A percentile compares a stretch with the other conserved stretches of the same genome.
These are phyloP conservation scores for Microsporum ferrugineum DNA, from an alignment of 2,329 filamentous ascomycete genomes.

Conservation along the genomic window DNA sequence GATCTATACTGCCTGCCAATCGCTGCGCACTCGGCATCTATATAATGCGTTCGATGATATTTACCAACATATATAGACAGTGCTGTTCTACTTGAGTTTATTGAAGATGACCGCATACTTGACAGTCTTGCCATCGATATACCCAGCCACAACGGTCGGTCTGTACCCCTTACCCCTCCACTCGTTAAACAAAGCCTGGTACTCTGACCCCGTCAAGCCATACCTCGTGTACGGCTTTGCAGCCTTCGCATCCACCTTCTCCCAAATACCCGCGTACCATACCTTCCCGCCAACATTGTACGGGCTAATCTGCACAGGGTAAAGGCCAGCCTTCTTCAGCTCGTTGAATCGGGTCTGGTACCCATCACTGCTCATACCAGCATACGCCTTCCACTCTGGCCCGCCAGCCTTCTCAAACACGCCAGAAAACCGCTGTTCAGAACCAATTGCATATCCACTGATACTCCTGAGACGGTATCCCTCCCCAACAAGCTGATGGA, in stretches of 20 bases:
- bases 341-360: slow-evolving; percentile 8
- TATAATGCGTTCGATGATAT: no score
- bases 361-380: slow-evolving; percentile 2
- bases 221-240: background rate
- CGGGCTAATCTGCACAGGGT: slow-evolving; percentile 8
- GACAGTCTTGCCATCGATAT: background rate
- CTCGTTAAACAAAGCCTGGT: background rate
- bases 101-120: background rate
- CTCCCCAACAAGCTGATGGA: background rate
- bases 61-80: no score
- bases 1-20: no score
- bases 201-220: slow-evolving; percentile 6
- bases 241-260: slow-evolving; percentile 4
- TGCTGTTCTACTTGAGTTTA: background rate
- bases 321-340: slow-evolving; percentile 9
- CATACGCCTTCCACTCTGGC: slow-evolving; percentile 6
- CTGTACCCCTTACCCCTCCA: background rate
- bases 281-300: slow-evolving; percentile 6
- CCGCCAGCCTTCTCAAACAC: slow-evolving; percentile 7
- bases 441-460: background rate
- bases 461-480: background rate
- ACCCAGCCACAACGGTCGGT: background rate
- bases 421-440: slow-evolving; percentile 2
- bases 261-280: slow-evolving; percentile 10
- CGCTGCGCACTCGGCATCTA: no score